phyloP scores from a whole-genome alignment of 2,329 filamentous ascomycete species.

The Colletotrichum sp. region DNA sequence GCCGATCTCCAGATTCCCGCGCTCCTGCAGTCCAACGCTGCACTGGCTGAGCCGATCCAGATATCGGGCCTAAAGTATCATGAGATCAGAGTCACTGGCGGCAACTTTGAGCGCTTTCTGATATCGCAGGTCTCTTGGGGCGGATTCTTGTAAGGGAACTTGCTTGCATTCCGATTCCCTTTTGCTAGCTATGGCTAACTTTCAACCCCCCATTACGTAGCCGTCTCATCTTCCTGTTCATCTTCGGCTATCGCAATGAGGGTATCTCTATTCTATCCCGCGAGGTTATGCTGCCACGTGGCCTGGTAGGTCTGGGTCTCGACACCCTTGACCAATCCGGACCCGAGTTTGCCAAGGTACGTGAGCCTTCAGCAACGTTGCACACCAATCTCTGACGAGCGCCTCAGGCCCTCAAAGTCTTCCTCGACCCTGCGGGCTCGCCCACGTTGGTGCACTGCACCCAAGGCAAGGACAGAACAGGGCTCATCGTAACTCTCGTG shows the following conservation, averaged over 20 bases:
- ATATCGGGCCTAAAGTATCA: conserved; percentile 69
- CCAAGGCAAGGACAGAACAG: conserved; percentile 87
- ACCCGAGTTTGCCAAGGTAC: conserved; percentile 59
- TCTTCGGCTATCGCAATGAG: conserved; percentile 69
- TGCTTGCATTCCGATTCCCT: background rate
- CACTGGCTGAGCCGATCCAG: conserved; percentile 59
- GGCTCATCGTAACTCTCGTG: conserved; percentile 71
- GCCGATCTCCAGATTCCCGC: conserved; percentile 49
- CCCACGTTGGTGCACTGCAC: conserved; percentile 83
- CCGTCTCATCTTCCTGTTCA: conserved; percentile 66
- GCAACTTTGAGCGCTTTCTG: conserved; percentile 71
- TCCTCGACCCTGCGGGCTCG: conserved; percentile 52
- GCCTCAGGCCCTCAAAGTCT: conserved; percentile 50
- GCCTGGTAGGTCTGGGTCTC: conserved; percentile 72
- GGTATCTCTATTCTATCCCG: conserved; percentile 73
- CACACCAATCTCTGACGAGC: background rate
- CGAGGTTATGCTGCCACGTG: conserved; percentile 74
- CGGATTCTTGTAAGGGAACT: conserved; percentile 60
- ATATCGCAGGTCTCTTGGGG: conserved; percentile 72
- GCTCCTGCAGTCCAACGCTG: conserved; percentile 52
- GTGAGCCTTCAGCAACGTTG: background rate
- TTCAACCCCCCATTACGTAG: conserved; percentile 34
- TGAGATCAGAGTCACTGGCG: conserved; percentile 77
- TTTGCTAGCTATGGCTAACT: background rate
- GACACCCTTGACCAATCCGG: conserved; percentile 74